These are phyloP conservation scores for Domatiomyces catenatus DNA, from an alignment of 2,329 filamentous ascomycete species.

Conservation along the genomic window DNA sequence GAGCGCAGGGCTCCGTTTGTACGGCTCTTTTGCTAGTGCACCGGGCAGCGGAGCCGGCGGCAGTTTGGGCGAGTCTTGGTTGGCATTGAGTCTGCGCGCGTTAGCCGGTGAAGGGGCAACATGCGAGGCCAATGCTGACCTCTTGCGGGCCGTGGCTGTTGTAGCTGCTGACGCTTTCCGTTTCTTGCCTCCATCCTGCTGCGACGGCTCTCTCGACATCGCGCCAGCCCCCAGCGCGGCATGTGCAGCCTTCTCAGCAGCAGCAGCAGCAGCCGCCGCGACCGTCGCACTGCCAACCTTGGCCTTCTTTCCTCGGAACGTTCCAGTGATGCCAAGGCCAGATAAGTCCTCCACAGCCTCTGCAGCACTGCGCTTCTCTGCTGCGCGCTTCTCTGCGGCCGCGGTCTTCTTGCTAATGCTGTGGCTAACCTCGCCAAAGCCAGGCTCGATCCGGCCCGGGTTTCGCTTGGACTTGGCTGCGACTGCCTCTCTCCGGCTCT, in stretches of 20 bases:
- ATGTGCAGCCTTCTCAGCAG: slow-evolving; percentile 56
- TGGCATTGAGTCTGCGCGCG: slow-evolving; percentile 16
- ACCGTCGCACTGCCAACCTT: slow-evolving; percentile 37
- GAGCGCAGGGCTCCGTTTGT: slow-evolving; percentile 47
- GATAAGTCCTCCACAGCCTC: slow-evolving; percentile 31
- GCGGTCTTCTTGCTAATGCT: slow-evolving; percentile 43
- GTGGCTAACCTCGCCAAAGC: slow-evolving; percentile 53
- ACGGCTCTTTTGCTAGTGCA: slow-evolving; percentile 44
- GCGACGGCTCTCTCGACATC: slow-evolving; percentile 17
- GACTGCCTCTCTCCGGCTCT: slow-evolving; percentile 68
- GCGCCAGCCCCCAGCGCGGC: slow-evolving; percentile 10
- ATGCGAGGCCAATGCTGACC: slow-evolving; percentile 35
- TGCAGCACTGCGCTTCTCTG: slow-evolving; percentile 45
- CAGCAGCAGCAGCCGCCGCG: slow-evolving; percentile 23
- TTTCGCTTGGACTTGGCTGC: slow-evolving; percentile 51
- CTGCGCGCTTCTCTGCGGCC: slow-evolving; percentile 26
- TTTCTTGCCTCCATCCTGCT: slow-evolving; percentile 18
- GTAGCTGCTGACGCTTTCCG: slow-evolving; percentile 19
- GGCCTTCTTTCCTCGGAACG: slow-evolving; percentile 53
- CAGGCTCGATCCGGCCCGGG: slow-evolving; percentile 21
- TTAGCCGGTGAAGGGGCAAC: background rate
- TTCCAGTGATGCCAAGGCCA: slow-evolving; percentile 52
- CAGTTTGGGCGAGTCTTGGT: slow-evolving; percentile 51
- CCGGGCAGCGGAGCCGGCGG: slow-evolving; percentile 62
- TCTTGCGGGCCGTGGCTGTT: slow-evolving; percentile 47